Percentiles rank a stretch among this genome's conserved stretches.
Conservation (phyloP, 2,329 filamentous ascomycete species). For the Aspergillus clavatus region DNA sequence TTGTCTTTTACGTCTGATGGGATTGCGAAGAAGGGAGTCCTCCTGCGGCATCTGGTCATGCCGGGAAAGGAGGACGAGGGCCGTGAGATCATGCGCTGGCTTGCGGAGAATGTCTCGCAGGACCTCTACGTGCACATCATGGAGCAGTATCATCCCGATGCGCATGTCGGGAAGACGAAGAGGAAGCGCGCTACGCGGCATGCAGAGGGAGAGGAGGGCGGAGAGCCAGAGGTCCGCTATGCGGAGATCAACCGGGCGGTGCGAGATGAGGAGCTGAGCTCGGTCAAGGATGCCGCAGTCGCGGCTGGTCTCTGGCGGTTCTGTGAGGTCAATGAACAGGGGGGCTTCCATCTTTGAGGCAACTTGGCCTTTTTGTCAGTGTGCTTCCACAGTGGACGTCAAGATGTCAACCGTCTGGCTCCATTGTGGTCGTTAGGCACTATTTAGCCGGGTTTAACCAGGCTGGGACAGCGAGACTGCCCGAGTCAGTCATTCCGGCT, state of each 20-base stretch:
- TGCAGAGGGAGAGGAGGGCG: conserved; percentile 14
- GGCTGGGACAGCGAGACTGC: neutral
- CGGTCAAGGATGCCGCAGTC: conserved; percentile 63
- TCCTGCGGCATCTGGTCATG: conserved; percentile 81
- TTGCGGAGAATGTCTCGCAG: conserved; percentile 65
- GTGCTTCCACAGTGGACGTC: no score
- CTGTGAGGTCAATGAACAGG: conserved; percentile 58
- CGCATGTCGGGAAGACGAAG: conserved; percentile 77
- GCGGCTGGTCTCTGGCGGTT: conserved; percentile 74
- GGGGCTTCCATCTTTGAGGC: conserved; percentile 48
- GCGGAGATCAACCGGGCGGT: conserved; percentile 73
- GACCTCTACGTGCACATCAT: conserved; percentile 82
- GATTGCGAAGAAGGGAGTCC: conserved; percentile 69
- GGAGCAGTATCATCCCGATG: conserved; percentile 80
- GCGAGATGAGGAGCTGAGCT: conserved; percentile 58
- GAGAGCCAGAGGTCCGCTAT: conserved; percentile 56
- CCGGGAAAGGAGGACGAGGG: conserved; percentile 72
- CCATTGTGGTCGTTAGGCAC: neutral
- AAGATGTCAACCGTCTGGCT: no score
- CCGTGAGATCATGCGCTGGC: conserved; percentile 67
- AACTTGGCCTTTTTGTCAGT: neutral
- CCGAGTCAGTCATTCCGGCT: neutral
- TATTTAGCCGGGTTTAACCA: neutral
- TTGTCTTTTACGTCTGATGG: conserved; percentile 77
- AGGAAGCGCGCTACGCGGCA: conserved; percentile 33